Evolutionary conservation across 2,329 filamentous ascomycete genomes (phyloP).

Genomic region (Sporothrix brasiliensis): DNA sequence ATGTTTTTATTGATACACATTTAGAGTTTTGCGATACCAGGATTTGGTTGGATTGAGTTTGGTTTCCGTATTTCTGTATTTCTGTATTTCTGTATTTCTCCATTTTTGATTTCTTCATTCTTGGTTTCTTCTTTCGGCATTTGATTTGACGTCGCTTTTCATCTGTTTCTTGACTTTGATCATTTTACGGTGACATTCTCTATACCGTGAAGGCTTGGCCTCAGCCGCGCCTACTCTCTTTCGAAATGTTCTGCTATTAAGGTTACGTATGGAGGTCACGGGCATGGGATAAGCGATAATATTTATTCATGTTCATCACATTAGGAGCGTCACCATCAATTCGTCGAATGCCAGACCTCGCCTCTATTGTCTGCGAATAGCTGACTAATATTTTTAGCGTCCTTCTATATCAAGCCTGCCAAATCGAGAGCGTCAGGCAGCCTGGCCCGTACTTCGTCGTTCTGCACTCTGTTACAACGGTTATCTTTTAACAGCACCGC

Average conservation of each 20-base stretch:
- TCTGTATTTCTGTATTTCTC: neutral
- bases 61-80: neutral
- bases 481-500: neutral
- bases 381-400: constrained; percentile 5
- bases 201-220: neutral
- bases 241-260: neutral
- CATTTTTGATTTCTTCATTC: neutral
- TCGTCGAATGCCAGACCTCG: too few species aligned
- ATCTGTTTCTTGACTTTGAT: neutral
- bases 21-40: constrained; percentile 30
- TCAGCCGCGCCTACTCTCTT: neutral
- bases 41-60: constrained; percentile 21
- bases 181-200: neutral
- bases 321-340: too few species aligned
- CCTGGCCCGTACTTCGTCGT: neutral
- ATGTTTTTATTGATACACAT: constrained; percentile 32
- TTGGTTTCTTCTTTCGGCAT: neutral
- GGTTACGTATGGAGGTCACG: too few species aligned
- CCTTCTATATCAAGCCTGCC: neutral
- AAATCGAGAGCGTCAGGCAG: neutral
- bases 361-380: neutral
- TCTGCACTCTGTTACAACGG: neutral
- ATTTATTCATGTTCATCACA: too few species aligned
- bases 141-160: neutral
- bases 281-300: too few species aligned